Evolutionary conservation across 345 rosid species (phyloP).

Genomic region (Ricinus communis): DNA sequence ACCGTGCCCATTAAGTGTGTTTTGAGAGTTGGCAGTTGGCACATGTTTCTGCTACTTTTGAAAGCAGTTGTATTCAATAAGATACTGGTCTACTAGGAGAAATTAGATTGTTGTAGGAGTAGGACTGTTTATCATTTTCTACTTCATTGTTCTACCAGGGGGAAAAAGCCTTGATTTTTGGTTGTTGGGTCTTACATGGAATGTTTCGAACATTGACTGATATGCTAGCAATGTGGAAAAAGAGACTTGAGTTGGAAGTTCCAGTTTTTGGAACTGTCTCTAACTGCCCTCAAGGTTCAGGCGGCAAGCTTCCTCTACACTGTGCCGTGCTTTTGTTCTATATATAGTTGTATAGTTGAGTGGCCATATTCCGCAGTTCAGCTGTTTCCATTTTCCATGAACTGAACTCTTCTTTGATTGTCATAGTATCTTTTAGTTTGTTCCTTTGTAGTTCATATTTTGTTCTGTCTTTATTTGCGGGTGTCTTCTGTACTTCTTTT

Average conservation of each 20-base stretch:
- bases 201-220: neutral
- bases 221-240: neutral
- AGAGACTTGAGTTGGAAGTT: neutral
- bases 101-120: neutral
- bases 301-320: neutral
- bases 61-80: neutral
- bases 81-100: neutral
- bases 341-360: neutral
- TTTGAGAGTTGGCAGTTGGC: neutral
- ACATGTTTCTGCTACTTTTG: no score
- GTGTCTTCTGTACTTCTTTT: neutral
- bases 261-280: neutral
- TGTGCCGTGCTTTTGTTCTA: neutral
- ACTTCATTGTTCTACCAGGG: neutral
- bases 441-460: no score
- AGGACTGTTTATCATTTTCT: neutral
- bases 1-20: neutral
- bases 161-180: neutral
- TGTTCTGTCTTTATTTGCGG: neutral
- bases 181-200: neutral
- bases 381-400: no score
- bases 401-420: no score
- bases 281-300: neutral
- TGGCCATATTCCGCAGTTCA: no score
- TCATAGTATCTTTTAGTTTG: no score